Base-by-base conservation (phyloP, 1,284 basidiomycete species). In the Ceratobasidium papillatum region DNA sequence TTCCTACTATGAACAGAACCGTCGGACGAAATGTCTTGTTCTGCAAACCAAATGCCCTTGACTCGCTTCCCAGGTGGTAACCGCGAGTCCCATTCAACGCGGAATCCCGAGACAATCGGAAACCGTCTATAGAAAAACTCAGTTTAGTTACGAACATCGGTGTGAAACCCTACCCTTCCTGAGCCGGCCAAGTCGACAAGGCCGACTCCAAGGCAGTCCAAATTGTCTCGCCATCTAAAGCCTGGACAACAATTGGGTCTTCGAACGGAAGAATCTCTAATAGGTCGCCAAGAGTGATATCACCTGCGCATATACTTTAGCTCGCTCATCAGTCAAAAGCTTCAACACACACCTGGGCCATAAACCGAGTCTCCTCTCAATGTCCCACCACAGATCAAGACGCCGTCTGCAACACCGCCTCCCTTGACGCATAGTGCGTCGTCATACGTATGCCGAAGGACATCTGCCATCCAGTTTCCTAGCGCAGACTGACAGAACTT, bases 391-490 rank as follows among this genome's bases (percentile, higher is more conserved):
- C 90, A 94, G 41, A 95, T 88, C 76, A 96, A 86, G 1, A 93
- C 93, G 0, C 89, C 91, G 80, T 96, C 93, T 0, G 91, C 87
- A 1, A 89, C 91, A 0, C 88, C 88, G 27, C 85, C 85, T 25
- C 84, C 88, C 78, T 89, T 87, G 78, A 89, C 82, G 64, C 85
- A 86, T 68, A 92, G 82, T 3, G 89, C 88, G 79, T 95, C 94
- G 76, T 96, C 95, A 79, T 96, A 97, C 0, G 93, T 89, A 80
- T 95, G 92, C 76, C 93, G 85, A 36, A 95, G 82, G 36, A 96
- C 90, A 81, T 98, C 95, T 0, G 94, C 92, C 74, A 96, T 90
- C 91, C 94, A 95, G 80, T 97, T 94, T n/a, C 90, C 91, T 9
- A 91, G 85, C 0, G 91, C 91, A 19, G 91, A 91, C 89, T 97